Conservation (phyloP, 768 basidiomycete species). For the Cystofilobasidium bisporidii region DNA sequence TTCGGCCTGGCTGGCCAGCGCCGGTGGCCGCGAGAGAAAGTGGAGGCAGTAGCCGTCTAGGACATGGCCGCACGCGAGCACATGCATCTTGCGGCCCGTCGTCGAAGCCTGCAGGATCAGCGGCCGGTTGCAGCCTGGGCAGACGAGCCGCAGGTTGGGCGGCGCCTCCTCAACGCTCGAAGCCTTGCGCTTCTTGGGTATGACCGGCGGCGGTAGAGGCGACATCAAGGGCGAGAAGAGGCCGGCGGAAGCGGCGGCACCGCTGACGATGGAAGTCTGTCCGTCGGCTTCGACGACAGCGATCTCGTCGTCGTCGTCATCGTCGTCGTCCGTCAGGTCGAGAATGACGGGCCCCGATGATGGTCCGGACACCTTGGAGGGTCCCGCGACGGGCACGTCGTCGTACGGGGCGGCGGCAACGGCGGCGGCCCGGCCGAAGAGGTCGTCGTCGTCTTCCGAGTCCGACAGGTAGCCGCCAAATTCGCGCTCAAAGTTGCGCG, state of each 20-base stretch:
- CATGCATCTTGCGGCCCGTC: not conserved
- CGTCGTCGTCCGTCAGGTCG: conserved; percentile 1
- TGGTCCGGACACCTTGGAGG: not conserved
- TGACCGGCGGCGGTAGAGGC: not conserved
- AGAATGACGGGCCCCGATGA: not conserved
- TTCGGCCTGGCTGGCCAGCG: too few species aligned
- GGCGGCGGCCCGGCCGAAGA: not conserved
- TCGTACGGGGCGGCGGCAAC: not conserved
- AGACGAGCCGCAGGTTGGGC: conserved; percentile 1
- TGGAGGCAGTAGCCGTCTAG: not conserved
- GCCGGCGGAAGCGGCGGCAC: not conserved
- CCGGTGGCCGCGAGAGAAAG: not conserved
- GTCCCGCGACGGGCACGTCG: not conserved
- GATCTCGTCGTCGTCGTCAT: not conserved
- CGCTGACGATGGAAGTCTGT: not conserved
- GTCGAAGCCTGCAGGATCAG: not conserved
- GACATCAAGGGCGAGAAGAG: too few species aligned
- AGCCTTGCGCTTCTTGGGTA: not conserved
- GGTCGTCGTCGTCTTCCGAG: not conserved
- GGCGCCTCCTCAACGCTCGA: not conserved
- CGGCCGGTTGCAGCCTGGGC: conserved; percentile 4
- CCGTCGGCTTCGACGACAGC: not conserved
- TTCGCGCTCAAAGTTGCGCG: conserved; percentile 4
- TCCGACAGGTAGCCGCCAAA: conserved; percentile 3
- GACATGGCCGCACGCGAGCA: not conserved